phyloP scores from a whole-genome alignment of 2,329 filamentous ascomycete genomes.

The Colletotrichum noveboracense region DNA sequence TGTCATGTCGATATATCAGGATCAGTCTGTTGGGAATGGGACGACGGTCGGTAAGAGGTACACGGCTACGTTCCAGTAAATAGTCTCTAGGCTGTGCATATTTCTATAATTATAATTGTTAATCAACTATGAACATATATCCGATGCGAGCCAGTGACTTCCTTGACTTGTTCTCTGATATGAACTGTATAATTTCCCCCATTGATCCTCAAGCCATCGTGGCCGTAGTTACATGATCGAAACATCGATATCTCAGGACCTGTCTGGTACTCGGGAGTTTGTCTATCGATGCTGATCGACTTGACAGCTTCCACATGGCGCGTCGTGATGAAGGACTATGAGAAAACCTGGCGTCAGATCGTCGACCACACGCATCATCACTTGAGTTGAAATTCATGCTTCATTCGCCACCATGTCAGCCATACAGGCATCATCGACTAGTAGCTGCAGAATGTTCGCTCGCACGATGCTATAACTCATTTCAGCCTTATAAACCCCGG shows the following conservation, averaged over 20 bases:
- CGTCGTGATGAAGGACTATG: background rate
- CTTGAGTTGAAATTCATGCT: background rate
- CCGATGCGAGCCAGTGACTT: background rate
- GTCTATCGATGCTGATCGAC: background rate
- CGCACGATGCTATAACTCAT: background rate
- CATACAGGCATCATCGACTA: background rate
- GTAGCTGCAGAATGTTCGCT: background rate
- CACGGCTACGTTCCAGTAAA: background rate
- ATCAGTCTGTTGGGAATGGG: constrained; percentile 28
- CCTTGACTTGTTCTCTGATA: background rate
- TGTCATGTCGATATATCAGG: constrained; percentile 36
- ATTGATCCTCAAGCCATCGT: too few species aligned
- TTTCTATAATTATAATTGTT: background rate
- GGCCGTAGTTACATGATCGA: background rate
- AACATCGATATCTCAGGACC: background rate
- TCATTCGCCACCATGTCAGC: background rate
- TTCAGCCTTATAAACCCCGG: background rate
- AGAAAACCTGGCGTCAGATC: background rate
- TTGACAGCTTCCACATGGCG: background rate
- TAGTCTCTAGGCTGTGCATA: background rate
- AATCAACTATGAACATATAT: fast-evolving
- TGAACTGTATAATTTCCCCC: fast-evolving
- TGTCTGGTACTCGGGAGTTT: background rate
- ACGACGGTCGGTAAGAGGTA: constrained; percentile 30
- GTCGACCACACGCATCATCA: background rate